Evolutionary conservation across 2,329 filamentous ascomycete species (phyloP), one percentile per base, ranked within the genome.

Genomic region (Bisporella sp.): DNA sequence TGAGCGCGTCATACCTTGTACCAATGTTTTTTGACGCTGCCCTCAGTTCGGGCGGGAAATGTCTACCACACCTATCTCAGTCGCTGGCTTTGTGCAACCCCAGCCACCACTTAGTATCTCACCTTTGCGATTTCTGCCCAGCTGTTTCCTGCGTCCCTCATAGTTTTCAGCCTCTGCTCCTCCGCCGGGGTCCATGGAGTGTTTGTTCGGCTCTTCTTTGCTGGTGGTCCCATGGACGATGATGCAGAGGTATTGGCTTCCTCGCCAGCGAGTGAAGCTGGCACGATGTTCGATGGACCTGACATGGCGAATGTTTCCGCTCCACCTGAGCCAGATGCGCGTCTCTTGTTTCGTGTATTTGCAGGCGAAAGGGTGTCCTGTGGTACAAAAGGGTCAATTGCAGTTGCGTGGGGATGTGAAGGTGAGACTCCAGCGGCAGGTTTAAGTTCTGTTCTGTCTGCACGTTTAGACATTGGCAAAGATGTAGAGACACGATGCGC

Each of bases 91-190:
- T 41, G 49, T 54, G 51, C 40, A 32, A 53, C 46, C 35, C 45
- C 50, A 52, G 39, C 50, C 37, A 30, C 30, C n/a, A 44, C 5
- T 42, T 46, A 21, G 37, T 33, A 5, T 64, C 73, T 55, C 62
- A 95, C 91, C 84, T 97, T 97, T 60, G 92, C 93, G 65, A 99
- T 99, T 64, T 97, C 93, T 45, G 89, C 95, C 93, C 93, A 99
- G 64, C 88, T 96, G 61, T 87, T 91, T 8, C 92, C 91, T 1
- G 85, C 81, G 69, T 97, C 93, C 62, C 93, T 81, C 89, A 99
- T 95, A 59, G 85, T 82, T 75, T 97, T 97, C 60, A 99, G 73
- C 43, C 90, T 78, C 66, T 92, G 82, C 70, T 99, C 93, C 68
- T 99, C 93, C 33, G 87, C 87, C 2, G 92, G 89, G 2, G 91